phyloP scores from a whole-genome alignment of 352 stramenopile genomes.

The Phytophthora brassicae region DNA sequence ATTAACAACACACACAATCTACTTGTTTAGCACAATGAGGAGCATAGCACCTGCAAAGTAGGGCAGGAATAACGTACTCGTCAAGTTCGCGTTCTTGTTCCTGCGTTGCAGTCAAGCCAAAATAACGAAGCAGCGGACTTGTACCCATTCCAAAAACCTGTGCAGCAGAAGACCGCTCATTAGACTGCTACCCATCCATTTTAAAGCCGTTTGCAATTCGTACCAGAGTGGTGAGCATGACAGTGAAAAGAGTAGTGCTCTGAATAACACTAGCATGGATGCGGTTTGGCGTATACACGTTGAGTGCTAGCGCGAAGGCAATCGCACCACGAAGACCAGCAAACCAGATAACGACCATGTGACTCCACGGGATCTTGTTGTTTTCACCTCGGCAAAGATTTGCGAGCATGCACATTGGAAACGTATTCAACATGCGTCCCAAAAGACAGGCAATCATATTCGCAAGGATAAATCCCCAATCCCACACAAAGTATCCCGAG shows the following conservation, averaged over 20 bases:
- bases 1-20: slow-evolving; percentile 1
- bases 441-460: slow-evolving; percentile 72
- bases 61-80: slow-evolving; percentile 48
- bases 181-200: background rate
- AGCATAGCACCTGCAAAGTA: background rate
- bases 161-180: slow-evolving; percentile 1
- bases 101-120: slow-evolving; percentile 45
- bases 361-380: slow-evolving; percentile 73
- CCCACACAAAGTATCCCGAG: slow-evolving; percentile 77
- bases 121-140: slow-evolving; percentile 62
- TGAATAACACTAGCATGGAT: slow-evolving; percentile 71
- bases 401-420: slow-evolving; percentile 75
- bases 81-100: slow-evolving; percentile 44
- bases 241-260: slow-evolving; percentile 76
- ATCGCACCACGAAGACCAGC: slow-evolving; percentile 92
- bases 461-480: slow-evolving; percentile 81
- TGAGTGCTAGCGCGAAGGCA: slow-evolving; percentile 86
- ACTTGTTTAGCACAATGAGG: background rate
- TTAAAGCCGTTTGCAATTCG: background rate
- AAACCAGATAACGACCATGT: slow-evolving; percentile 93
- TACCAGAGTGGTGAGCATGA: slow-evolving; percentile 83
- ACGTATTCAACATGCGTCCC: slow-evolving; percentile 71
- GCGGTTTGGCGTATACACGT: slow-evolving; percentile 60
- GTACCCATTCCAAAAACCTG: slow-evolving; percentile 80
- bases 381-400: slow-evolving; percentile 60